Percentiles rank a stretch among this genome's conserved stretches.
These are phyloP conservation scores for Drosera spatulata DNA, from an alignment of 179 eudicot genomes.

Conservation along the genomic window DNA sequence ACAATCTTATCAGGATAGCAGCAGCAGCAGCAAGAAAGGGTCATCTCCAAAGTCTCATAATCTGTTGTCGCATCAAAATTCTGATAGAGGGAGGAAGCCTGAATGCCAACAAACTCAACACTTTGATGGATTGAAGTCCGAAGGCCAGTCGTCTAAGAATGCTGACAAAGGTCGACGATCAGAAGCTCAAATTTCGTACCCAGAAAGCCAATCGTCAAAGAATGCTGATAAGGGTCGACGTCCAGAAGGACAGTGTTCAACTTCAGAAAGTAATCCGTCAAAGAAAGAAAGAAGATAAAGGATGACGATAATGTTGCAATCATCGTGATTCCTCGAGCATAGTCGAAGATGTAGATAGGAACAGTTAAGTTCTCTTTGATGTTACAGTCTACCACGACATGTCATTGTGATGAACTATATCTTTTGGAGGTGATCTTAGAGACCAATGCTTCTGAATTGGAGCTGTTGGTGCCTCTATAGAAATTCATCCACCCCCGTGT, in stretches of 20 bases:
- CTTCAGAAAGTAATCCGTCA: no score
- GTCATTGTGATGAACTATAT: no score
- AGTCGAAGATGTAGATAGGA: no score
- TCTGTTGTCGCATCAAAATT: constrained; percentile 8
- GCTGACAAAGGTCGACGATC: constrained; percentile 32
- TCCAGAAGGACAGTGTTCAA: constrained; percentile 21
- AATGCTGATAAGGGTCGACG: constrained; percentile 30
- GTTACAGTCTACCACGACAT: no score
- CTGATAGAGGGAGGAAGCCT: constrained; percentile 11
- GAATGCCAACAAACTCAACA: constrained; percentile 11
- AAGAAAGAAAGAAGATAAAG: no score
- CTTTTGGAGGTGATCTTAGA: no score
- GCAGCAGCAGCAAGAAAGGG: constrained; percentile 10
- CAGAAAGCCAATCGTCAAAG: constrained; percentile 8
- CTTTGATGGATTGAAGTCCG: constrained; percentile 34
- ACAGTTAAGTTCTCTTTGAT: no score
- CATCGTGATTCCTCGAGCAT: no score
- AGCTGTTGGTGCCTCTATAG: no score
- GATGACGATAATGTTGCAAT: no score
- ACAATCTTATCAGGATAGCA: not conserved
- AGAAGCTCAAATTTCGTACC: not conserved
- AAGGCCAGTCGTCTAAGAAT: constrained; percentile 29
- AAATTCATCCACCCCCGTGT: no score
- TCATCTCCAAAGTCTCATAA: constrained; percentile 11
- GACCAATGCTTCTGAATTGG: no score